These are phyloP conservation scores for Royoungia palumana DNA, from an alignment of 768 basidiomycete species.

Conservation along the genomic window DNA sequence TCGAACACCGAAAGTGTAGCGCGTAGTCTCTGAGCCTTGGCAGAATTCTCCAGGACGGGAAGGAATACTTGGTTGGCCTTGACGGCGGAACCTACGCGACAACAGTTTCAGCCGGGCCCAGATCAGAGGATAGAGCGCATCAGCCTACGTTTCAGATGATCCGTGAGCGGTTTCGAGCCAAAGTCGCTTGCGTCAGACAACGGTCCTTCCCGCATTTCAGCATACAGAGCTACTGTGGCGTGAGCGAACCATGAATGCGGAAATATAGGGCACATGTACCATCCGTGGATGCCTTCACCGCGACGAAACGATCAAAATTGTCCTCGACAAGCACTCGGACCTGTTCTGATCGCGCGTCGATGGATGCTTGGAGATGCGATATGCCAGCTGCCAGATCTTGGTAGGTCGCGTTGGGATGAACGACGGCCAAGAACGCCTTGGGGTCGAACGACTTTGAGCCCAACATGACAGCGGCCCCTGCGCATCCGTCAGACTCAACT, in stretches of 20 bases:
- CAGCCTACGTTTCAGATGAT: conserved; percentile 77
- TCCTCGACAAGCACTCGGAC: conserved; percentile 93
- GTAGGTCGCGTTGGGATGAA: conserved; percentile 94
- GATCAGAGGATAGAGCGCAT: background rate
- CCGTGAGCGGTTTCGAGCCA: conserved; percentile 75
- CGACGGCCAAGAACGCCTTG: conserved; percentile 84
- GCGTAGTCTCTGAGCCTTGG: conserved; percentile 89
- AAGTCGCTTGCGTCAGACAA: conserved; percentile 75
- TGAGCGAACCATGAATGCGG: background rate
- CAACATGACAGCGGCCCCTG: conserved; percentile 79
- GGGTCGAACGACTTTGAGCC: conserved; percentile 96
- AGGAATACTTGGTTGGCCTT: conserved; percentile 96
- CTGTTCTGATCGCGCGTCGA: conserved; percentile 92
- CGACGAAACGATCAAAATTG: conserved; percentile 96
- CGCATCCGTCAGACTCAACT: conserved; percentile 4
- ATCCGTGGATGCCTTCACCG: conserved; percentile 95
- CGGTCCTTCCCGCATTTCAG: conserved; percentile 91
- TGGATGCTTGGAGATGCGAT: conserved; percentile 64
- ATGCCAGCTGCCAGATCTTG: conserved; percentile 85
- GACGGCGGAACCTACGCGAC: conserved; percentile 68
- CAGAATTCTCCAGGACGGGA: conserved; percentile 92
- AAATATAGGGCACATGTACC: conserved; percentile 42
- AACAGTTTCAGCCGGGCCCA: conserved; percentile 3
- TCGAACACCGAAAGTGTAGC: conserved; percentile 95
- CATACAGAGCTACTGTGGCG: conserved; percentile 62